Conservation (phyloP, 1,139 yeast genomes). For the Magnusiomyces fungicola region DNA sequence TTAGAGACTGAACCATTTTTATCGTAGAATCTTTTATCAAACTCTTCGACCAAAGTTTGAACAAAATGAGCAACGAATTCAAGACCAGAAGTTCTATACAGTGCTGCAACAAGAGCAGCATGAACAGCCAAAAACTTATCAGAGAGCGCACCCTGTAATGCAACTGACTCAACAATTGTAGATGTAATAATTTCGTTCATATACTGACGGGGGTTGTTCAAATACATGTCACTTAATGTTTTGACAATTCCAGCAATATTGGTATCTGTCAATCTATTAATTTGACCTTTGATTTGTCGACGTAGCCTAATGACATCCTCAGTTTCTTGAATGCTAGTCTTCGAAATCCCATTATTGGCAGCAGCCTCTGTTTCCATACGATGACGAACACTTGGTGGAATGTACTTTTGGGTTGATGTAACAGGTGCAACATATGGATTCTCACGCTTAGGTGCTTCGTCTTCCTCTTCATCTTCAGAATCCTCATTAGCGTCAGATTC, state of each 20-base stretch:
- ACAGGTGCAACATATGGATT: conserved; percentile 86
- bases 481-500: conserved; percentile 25
- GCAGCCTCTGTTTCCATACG: conserved; percentile 28
- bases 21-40: conserved; percentile 36
- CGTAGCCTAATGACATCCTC: conserved; percentile 47
- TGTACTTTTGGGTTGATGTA: conserved; percentile 41
- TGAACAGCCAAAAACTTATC: conserved; percentile 77
- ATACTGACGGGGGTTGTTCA: conserved; percentile 62
- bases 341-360: conserved; percentile 12
- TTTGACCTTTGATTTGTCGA: conserved; percentile 64
- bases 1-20: conserved; percentile 16
- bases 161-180: conserved; percentile 58
- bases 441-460: conserved; percentile 43
- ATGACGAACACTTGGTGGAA: conserved; percentile 79
- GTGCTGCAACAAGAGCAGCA: conserved; percentile 67
- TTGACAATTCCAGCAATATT: conserved; percentile 64
- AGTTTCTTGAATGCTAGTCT: conserved; percentile 25
- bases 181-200: conserved; percentile 64
- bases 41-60: conserved; percentile 67
- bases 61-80: conserved; percentile 87
- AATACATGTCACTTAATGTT: conserved; percentile 57
- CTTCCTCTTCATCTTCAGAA: conserved; percentile 38
- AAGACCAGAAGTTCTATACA: conserved; percentile 70
- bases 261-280: conserved; percentile 82
- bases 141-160: conserved; percentile 53